Conservation (phyloP, 2,329 filamentous ascomycete genomes). For the Ophiostoma tasmaniense region DNA sequence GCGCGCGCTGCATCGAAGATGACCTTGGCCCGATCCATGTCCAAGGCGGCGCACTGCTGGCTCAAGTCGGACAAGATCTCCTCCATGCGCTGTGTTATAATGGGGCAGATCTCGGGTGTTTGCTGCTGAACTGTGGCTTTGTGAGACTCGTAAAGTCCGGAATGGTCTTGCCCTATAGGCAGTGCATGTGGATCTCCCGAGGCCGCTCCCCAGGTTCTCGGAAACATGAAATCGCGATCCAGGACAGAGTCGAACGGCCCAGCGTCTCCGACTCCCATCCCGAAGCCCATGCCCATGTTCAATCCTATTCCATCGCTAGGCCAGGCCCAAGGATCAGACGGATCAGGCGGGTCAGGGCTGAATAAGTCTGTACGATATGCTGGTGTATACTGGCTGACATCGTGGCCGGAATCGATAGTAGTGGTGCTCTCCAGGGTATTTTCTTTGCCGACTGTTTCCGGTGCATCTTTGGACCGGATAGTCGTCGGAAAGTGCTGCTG, state of each 20-base stretch:
- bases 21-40: not conserved
- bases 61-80: not conserved
- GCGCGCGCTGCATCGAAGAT: not conserved
- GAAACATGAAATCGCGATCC: not conserved
- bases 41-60: not conserved
- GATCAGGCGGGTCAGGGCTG: not conserved
- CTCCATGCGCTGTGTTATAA: not conserved
- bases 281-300: not conserved
- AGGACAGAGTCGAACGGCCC: not conserved
- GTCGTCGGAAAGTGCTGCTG: not conserved
- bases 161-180: not conserved
- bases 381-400: not conserved
- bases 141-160: not conserved
- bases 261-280: not conserved
- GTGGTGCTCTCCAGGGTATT: not conserved
- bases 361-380: not conserved
- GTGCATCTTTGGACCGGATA: not conserved
- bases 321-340: not conserved
- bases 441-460: not conserved
- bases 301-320: not conserved
- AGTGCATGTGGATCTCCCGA: not conserved
- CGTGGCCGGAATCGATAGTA: not conserved
- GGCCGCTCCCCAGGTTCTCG: not conserved
- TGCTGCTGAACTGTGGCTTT: not conserved
- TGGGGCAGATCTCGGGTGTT: not conserved